A percentile compares a stretch with the other conserved stretches of the same genome.
These are phyloP conservation scores for Phialocephala sp. DNA, from an alignment of 2,329 filamentous ascomycete species.

Conservation along the genomic window DNA sequence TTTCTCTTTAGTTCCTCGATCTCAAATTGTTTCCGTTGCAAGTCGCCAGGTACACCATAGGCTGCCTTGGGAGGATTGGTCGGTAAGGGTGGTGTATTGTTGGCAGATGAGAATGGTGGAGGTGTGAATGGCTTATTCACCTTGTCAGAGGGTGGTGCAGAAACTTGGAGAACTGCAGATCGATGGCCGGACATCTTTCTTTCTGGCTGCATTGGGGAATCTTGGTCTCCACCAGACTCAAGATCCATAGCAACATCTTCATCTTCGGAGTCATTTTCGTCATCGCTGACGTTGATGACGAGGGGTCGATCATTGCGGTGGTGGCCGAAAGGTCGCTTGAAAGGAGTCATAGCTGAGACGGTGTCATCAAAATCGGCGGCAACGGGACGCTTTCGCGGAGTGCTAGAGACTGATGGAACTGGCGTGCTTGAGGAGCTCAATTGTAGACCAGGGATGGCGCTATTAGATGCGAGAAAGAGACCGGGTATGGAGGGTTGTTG, in stretches of 20 bases:
- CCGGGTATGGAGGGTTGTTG: conserved; percentile 33
- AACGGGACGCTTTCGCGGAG: conserved; percentile 61
- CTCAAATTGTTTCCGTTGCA: conserved; percentile 59
- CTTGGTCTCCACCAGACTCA: conserved; percentile 55
- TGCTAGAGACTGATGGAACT: conserved; percentile 7
- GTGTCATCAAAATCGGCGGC: conserved; percentile 74
- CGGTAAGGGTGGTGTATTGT: conserved; percentile 35
- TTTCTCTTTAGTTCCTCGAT: conserved; percentile 63
- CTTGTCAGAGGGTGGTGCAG: conserved; percentile 29
- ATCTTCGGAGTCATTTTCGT: conserved; percentile 62
- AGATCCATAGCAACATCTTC: conserved; percentile 73
- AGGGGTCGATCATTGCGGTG: conserved; percentile 65
- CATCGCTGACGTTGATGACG: conserved; percentile 86
- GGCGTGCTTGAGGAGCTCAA: background rate
- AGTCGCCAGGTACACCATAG: conserved; percentile 44
- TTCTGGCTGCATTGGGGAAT: conserved; percentile 37
- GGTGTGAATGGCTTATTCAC: conserved; percentile 36
- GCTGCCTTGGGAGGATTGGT: conserved; percentile 29
- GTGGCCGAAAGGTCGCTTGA: conserved; percentile 66
- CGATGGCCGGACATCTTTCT: conserved; percentile 34
- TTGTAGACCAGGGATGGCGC: conserved; percentile 13
- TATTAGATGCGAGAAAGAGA: conserved; percentile 38
- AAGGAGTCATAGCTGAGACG: conserved; percentile 41
- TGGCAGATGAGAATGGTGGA: conserved; percentile 32
- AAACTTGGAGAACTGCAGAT: conserved; percentile 47